Percentiles rank a stretch among this genome's conserved stretches.
Evolutionary conservation across 176 grass and related monocot species (phyloP).

Genomic region (Echinochloa phyllopogon): DNA sequence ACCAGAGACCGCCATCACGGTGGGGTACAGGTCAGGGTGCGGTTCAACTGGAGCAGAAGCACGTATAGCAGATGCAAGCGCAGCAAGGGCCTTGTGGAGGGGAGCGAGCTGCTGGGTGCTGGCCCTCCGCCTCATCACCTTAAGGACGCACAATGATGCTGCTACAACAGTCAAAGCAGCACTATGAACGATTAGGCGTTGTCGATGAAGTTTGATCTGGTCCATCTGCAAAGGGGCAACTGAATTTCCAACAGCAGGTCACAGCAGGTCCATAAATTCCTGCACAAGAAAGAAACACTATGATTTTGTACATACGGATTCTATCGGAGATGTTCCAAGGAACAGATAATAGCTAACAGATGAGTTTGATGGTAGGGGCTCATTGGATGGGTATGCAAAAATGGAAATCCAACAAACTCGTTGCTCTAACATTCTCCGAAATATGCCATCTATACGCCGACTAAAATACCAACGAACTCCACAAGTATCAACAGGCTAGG

Average conservation of each 20-base stretch:
- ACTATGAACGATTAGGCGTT: not conserved
- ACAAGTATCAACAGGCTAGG: no score
- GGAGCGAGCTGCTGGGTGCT: not conserved
- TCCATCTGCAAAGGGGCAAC: not conserved
- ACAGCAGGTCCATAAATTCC: not conserved
- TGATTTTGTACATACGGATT: not conserved
- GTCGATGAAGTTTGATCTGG: not conserved
- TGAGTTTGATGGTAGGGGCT: not conserved
- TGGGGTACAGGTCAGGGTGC: not conserved
- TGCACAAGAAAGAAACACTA: not conserved
- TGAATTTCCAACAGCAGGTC: not conserved
- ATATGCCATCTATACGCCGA: not conserved
- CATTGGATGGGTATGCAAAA: not conserved
- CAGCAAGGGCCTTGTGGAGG: not conserved
- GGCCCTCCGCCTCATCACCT: not conserved
- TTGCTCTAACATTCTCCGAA: not conserved
- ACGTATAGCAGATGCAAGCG: not conserved
- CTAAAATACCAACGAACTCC: no score
- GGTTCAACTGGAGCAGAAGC: not conserved
- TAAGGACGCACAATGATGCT: not conserved
- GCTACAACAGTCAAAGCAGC: not conserved
- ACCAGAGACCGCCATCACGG: not conserved
- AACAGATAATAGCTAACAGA: not conserved
- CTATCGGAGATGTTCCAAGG: not conserved
- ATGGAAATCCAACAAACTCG: not conserved